Evolutionary conservation across 495 filamentous ascomycete genomes (phyloP).

Genomic region (Aspergillus biplanus): DNA sequence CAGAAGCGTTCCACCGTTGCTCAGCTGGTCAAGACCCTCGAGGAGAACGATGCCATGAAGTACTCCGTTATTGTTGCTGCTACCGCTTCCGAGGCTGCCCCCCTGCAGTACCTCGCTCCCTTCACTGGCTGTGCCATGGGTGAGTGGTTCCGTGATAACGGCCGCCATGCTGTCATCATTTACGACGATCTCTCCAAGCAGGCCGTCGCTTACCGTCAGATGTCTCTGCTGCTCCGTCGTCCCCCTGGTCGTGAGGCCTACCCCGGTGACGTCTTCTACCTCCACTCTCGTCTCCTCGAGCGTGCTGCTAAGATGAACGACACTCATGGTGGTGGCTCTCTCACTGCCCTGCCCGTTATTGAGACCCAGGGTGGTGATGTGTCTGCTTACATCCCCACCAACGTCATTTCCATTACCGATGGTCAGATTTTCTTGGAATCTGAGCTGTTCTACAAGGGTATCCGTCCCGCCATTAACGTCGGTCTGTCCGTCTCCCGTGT

Average conservation of each 20-base stretch:
- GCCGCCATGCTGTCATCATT: conserved; percentile 90
- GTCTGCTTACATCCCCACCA: conserved; percentile 99
- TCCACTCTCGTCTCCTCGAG: conserved; percentile 99
- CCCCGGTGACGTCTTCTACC: conserved; percentile 99
- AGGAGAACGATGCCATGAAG: conserved; percentile 99
- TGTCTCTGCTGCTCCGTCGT: conserved; percentile 98
- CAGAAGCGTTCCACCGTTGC: conserved; percentile 99
- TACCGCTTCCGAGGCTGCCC: conserved; percentile 95
- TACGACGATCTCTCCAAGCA: conserved; percentile 99
- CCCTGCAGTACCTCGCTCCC: conserved; percentile 92
- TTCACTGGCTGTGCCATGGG: conserved; percentile 85
- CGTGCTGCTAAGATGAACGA: conserved; percentile 99
- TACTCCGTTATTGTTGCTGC: conserved; percentile 95
- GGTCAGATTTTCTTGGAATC: conserved; percentile 99
- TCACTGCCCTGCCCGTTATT: conserved; percentile 97
- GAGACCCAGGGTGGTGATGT: conserved; percentile 99
- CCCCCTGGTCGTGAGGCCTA: conserved; percentile 99
- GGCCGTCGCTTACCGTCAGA: conserved; percentile 99
- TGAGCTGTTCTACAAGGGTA: conserved; percentile 99
- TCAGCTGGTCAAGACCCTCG: conserved; percentile 98
- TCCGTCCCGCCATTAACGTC: conserved; percentile 99
- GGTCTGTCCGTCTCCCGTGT: conserved; percentile 99
- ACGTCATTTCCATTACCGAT: conserved; percentile 99
- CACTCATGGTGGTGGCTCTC: conserved; percentile 92
- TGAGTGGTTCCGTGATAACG: conserved; percentile 90